Percentiles rank a stretch among this genome's conserved stretches.
Conservation (phyloP, 2,329 filamentous ascomycete genomes). For the Aspergillus carbonarius region DNA sequence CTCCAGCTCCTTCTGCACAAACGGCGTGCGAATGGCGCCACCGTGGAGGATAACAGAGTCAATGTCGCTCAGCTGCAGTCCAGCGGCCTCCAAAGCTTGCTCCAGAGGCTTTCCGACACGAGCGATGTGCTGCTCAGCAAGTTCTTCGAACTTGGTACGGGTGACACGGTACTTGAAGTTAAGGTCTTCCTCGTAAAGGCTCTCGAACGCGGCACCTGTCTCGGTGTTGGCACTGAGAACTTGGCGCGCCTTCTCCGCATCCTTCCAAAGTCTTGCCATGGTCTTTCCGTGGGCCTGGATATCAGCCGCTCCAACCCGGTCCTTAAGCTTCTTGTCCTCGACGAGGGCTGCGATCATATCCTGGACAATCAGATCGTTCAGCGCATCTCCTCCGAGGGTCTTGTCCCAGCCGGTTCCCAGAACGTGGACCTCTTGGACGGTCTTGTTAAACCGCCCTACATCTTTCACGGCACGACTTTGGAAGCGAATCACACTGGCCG, state of each 20-base stretch:
- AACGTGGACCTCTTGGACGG: slow-evolving; percentile 89
- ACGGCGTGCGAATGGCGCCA: slow-evolving; percentile 84
- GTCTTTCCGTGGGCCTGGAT: slow-evolving; percentile 75
- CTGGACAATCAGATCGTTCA: slow-evolving; percentile 85
- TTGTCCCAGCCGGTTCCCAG: slow-evolving; percentile 85
- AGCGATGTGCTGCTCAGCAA: slow-evolving; percentile 66
- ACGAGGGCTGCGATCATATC: slow-evolving; percentile 83
- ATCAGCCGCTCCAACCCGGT: slow-evolving; percentile 36
- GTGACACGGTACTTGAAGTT: slow-evolving; percentile 91
- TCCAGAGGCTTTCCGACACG: slow-evolving; percentile 70
- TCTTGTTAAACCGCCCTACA: slow-evolving; percentile 91
- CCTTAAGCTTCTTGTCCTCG: slow-evolving; percentile 59
- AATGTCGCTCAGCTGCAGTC: slow-evolving; percentile 71
- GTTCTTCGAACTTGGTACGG: slow-evolving; percentile 75
- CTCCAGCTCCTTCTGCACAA: slow-evolving; percentile 88
- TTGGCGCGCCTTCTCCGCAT: slow-evolving; percentile 82
- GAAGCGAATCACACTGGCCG: slow-evolving; percentile 85
- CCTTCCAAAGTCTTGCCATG: slow-evolving; percentile 87
- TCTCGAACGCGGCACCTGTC: slow-evolving; percentile 77
- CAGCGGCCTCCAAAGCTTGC: slow-evolving; percentile 71
- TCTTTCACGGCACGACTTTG: slow-evolving; percentile 89
- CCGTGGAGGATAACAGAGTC: slow-evolving; percentile 93
- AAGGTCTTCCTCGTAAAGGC: slow-evolving; percentile 78
- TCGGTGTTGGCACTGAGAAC: slow-evolving; percentile 91
- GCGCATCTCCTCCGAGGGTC: slow-evolving; percentile 81